Base-by-base conservation (phyloP, 331 rosid genomes). In the Rosa hybrid region DNA sequence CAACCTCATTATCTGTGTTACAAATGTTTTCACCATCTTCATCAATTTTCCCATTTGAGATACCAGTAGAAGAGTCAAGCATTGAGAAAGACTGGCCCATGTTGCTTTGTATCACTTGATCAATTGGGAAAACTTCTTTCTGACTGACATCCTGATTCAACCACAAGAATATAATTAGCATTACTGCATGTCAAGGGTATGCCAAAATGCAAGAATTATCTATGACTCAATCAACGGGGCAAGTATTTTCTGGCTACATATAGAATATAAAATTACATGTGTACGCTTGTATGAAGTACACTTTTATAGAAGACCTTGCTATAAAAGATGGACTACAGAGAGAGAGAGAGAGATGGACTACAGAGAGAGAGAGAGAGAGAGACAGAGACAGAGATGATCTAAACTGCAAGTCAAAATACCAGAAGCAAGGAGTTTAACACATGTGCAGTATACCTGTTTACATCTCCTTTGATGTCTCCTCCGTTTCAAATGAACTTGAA, bases 401-500 rank as follows among this genome's bases (percentile, higher is more conserved):
- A 75, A 57, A 75, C 53, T 75, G 69, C 69, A 41, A 57, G 44
- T 42, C 7, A 17, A 56, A 59, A 75, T 42, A 1, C 41, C 53
- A 39, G 21, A 75, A 38, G 30, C 11, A 39, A 70, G 12, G 48
- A 76, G 80, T 63, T 56, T 21, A 20, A 72, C 68, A 78, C 77
- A 27, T 27, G 75, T 74, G 73, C 53, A 67, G 13, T 71, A 78
- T 81, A 90, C 99, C 91, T 89, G 91, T 77, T 87, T 89, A 68
- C 81, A 80, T 86, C 88, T 91, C 87, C 86, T 91, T 71, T 38
- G 89, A 81, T 84, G 76, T 84, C 98, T 90, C 91, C 87, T 88
- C 42, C 78, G 85, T 88, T 95, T 93, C 89, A 95, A 86, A 86
- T 56, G 94, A 71, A 83, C 80, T 71, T 91, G 96, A 78, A 95